Base-by-base conservation (phyloP, 768 basidiomycete genomes). In the Cystobasidium tubakii region DNA sequence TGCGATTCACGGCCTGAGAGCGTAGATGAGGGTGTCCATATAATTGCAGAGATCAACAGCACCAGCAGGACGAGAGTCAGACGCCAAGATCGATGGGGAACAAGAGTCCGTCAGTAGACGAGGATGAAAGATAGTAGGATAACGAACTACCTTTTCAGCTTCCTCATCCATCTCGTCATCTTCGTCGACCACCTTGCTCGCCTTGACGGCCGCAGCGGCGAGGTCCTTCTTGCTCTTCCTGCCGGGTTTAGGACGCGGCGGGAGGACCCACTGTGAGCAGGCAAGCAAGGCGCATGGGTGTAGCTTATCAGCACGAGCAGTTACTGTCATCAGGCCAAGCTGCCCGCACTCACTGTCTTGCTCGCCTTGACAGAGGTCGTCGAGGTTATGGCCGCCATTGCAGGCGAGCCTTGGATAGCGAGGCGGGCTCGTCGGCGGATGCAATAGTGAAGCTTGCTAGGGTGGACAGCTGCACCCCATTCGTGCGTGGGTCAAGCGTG, bases 261-360 rank as follows among this genome's bases (percentile, higher is more conserved):
- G 74, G 0, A 75, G 74, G 21, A 60, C 66, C 73, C 73, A 74
- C 73, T 74, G 50, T n/a, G n/a, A n/a, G n/a, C n/a, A n/a, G n/a
- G n/a, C n/a, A n/a, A n/a, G n/a, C n/a, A 19, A 60, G 44, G 54
- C 12, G 29, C 4, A 43, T 23, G 34, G 25, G 6, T 7, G 46
- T 9, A 69, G 64, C 9, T 21, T n/a, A 42, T 42, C 31, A 60
- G 54, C 10, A 23, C 10, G 6, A 57, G 46, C 13, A 9, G 29
- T 23, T 70, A 55, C n/a, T 31, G n/a, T n/a, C n/a, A n/a, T n/a
- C n/a, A n/a, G n/a, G n/a, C n/a, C n/a, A n/a, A n/a, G n/a, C n/a
- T n/a, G 42, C 42, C 42, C 21, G 33, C 21, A 57, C 69, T 33
- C 54, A 71, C 69, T 7, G 69, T 71, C 69, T 71, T 71, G 39